These are phyloP conservation scores for Chalciporus sphaerocephalus DNA, from an alignment of 768 basidiomycete species.

Conservation along the genomic window DNA sequence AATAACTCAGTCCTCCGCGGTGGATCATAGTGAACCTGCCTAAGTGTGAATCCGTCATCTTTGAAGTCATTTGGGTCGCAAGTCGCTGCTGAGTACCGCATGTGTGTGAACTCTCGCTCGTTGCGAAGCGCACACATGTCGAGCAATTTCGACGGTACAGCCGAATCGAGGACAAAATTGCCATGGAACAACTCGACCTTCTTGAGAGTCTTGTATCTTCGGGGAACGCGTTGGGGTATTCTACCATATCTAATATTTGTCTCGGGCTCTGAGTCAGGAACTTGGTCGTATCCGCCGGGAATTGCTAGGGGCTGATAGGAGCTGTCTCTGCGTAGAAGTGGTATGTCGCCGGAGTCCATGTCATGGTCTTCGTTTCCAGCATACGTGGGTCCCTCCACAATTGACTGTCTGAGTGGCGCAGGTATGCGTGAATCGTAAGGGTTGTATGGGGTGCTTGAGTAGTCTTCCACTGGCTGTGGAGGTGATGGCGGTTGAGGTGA, in stretches of 20 bases:
- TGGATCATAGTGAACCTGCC: conserved; percentile 89
- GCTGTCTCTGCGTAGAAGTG: conserved; percentile 50
- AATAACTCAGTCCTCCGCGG: conserved; percentile 89
- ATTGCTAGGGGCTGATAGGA: conserved; percentile 34
- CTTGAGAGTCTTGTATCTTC: conserved; percentile 92
- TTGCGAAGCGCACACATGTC: conserved; percentile 72
- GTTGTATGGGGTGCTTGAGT: conserved; percentile 17
- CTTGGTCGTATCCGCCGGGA: conserved; percentile 41
- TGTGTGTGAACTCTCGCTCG: conserved; percentile 90
- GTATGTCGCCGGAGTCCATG: conserved; percentile 61
- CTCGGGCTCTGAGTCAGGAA: conserved; percentile 30
- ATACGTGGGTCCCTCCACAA: conserved; percentile 29
- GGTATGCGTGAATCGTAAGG: conserved; percentile 20
- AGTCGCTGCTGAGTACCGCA: conserved; percentile 95
- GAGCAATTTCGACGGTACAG: conserved; percentile 87
- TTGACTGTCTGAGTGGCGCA: conserved; percentile 25
- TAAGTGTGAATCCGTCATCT: conserved; percentile 74
- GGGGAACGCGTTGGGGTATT: conserved; percentile 85
- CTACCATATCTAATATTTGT: conserved; percentile 80
- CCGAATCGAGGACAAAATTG: conserved; percentile 87
- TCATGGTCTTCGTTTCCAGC: conserved; percentile 41
- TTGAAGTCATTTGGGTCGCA: conserved; percentile 95
- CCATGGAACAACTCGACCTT: conserved; percentile 90
- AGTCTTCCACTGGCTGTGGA: conserved; percentile 13
- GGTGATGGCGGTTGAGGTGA: conserved; percentile 25